Base-by-base conservation (phyloP, 139 green algal genomes). In the Chlamydomonas asymmetrica region DNA sequence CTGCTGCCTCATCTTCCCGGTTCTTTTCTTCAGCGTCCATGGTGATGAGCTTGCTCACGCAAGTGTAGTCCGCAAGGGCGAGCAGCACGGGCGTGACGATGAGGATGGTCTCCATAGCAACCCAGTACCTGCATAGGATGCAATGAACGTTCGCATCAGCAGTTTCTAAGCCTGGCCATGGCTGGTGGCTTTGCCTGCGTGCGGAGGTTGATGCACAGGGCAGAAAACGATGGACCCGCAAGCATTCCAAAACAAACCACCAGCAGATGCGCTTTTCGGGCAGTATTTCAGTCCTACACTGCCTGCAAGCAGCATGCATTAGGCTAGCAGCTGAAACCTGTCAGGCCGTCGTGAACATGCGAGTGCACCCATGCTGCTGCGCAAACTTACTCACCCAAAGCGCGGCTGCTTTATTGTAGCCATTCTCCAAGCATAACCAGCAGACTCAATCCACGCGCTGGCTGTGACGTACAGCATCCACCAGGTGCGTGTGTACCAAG, bases 41-140 rank as follows among this genome's bases (percentile, higher is more conserved):
- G 13, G n/a, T 38, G 66, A 84, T 65, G 16, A 84, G 73, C 50
- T 64, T 63, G 4, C 73, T 68, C 34, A 70, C 40, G 32, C 41
- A 37, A 5, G 76, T 66, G 62, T 84, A 84, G 31, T 84, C 67
- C 18, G 78, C 62, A 2, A 84, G 37, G 0, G 79, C 65, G 66
- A 84, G 45, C 9, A 84, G 60, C 31, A 78, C 71, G n/a, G 79
- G 79, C 3, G 32, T 40, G 50, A 84, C 78, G 38, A 84, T 78
- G 18, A 84, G 79, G 22, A 84, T 32, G 5, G 35, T 34, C 66
- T 81, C 66, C 66, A 79, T 65, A n/a, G n/a, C n/a, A n/a, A n/a
- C n/a, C n/a, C n/a, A n/a, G n/a, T n/a, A n/a, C n/a, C n/a, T n/a
- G n/a, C n/a, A n/a, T n/a, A n/a, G n/a, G n/a, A n/a, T n/a, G n/a